Base-by-base conservation (phyloP, 1,139 yeast species). In the Kazachstania sp. region DNA sequence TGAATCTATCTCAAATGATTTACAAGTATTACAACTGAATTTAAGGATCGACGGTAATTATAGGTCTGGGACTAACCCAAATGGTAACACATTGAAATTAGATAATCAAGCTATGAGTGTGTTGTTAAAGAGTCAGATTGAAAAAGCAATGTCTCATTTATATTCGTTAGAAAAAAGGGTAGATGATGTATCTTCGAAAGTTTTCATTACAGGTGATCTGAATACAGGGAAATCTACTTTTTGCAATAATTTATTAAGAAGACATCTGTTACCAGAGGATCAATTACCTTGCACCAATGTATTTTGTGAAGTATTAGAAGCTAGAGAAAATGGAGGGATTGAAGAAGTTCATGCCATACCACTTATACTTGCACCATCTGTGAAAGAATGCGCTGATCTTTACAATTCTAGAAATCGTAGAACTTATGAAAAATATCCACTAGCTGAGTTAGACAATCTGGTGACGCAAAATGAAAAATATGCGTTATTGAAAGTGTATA, bases 211-310 rank as follows among this genome's bases (percentile, higher is more conserved):
- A 2, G 99, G 99, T 43, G 99, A 94, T 65, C 75, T 94, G 57
- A 94, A 94, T 65, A 86, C 98, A 0, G 99, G 99, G 4, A 94
- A 94, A 63, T 87, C 97, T 1, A 86, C 96, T 0, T 87, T 94
- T 58, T 94, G 98, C 67, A 94, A 94, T 62, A 94, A 97, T 0
- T 70, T 94, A 43, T 70, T 94, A 53, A 74, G 94, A 54, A 75
- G 95, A 51, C 78, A 79, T 46, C 68, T 94, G 1, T 71, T 92
- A 44, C 98, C 99, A 0, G 95, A 86, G 58, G 99, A 94, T 65
- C 98, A 94, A 62, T 95, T 94, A 60, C 99, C 99, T 1, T 90
- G 97, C 59, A 94, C 99, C 0, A 83, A 87, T 49, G 97, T 94
- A 1, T 94, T 94, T 61, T 90, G 97, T 65, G 98, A 94, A 66